Conservation (phyloP, 2,329 filamentous ascomycete species). For the Fusarium illudens region DNA sequence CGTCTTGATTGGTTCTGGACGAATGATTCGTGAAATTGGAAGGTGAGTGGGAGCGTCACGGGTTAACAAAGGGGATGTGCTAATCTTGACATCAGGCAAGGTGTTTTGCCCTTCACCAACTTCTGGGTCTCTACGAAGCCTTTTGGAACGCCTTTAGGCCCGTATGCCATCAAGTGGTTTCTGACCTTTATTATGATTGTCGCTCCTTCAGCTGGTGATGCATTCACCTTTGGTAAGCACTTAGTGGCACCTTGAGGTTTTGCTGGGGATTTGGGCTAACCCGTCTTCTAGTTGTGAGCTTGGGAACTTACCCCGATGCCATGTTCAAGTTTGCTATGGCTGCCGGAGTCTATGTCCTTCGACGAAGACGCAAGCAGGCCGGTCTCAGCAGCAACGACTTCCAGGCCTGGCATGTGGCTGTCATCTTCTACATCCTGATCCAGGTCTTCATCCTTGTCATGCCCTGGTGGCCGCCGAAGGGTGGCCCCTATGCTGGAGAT, state of each 20-base stretch:
- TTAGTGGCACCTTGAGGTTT: accelerated
- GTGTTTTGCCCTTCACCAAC: constrained; percentile 64
- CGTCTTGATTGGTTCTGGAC: constrained; percentile 63
- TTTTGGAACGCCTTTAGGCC: constrained; percentile 69
- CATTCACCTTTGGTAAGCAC: constrained; percentile 66
- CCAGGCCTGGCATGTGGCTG: constrained; percentile 64
- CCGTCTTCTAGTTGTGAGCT: constrained; percentile 61
- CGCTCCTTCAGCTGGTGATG: constrained; percentile 68
- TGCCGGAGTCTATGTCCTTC: constrained; percentile 65
- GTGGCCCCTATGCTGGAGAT: constrained; percentile 66
- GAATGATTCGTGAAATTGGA: constrained; percentile 68
- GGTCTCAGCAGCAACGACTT: constrained; percentile 61
- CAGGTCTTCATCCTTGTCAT: constrained; percentile 73
- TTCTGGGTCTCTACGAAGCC: constrained; percentile 71
- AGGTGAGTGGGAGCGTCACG: constrained; percentile 41
- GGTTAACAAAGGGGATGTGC: constrained; percentile 47
- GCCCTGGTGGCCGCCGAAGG: constrained; percentile 75
- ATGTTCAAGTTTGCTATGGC: constrained; percentile 67
- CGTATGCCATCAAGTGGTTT: constrained; percentile 65
- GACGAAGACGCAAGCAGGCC: constrained; percentile 60
- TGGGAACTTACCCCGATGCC: constrained; percentile 65
- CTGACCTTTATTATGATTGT: constrained; percentile 68
- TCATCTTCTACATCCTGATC: constrained; percentile 67
- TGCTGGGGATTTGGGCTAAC: neutral
- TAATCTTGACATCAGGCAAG: constrained; percentile 53